Percentiles rank a stretch among this genome's conserved stretches.
Evolutionary conservation across 768 basidiomycete species (phyloP).

Genomic region (Clavulina sp.): DNA sequence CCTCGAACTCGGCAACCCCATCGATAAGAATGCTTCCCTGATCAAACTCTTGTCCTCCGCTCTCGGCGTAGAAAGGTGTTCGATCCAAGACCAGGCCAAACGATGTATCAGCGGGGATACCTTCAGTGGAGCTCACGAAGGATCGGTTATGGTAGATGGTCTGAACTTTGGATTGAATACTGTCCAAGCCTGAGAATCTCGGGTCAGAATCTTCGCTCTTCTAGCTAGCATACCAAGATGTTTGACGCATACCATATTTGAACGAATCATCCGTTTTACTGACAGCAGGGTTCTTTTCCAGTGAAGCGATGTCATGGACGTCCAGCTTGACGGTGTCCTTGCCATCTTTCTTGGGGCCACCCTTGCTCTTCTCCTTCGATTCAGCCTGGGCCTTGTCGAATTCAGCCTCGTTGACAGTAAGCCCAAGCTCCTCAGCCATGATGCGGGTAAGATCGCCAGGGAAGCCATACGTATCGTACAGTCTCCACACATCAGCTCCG

Average conservation of each 20-base stretch:
- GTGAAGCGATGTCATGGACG: slow-evolving; percentile 78
- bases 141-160: slow-evolving; percentile 70
- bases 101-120: slow-evolving; percentile 41
- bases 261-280: slow-evolving; percentile 85
- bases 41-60: slow-evolving; percentile 94
- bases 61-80: slow-evolving; percentile 94
- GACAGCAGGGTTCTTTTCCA: slow-evolving; percentile 61
- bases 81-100: slow-evolving; percentile 83
- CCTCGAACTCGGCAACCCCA: slow-evolving; percentile 80
- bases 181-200: slow-evolving; percentile 43
- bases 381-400: slow-evolving; percentile 77
- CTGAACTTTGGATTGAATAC: slow-evolving; percentile 55
- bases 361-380: slow-evolving; percentile 86
- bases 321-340: slow-evolving; percentile 72
- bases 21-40: slow-evolving; percentile 91
- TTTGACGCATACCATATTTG: slow-evolving; percentile 59
- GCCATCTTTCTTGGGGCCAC: slow-evolving; percentile 49
- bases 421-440: slow-evolving; percentile 88
- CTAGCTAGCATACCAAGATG: not conserved
- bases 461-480: slow-evolving; percentile 98
- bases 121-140: slow-evolving; percentile 50
- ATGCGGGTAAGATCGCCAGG: slow-evolving; percentile 89
- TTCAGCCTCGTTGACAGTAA: slow-evolving; percentile 70
- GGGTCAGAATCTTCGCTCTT: not conserved
- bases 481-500: slow-evolving; percentile 89